Base-by-base conservation (phyloP, 352 stramenopile species). In the Phytophthora boehmeriae region DNA sequence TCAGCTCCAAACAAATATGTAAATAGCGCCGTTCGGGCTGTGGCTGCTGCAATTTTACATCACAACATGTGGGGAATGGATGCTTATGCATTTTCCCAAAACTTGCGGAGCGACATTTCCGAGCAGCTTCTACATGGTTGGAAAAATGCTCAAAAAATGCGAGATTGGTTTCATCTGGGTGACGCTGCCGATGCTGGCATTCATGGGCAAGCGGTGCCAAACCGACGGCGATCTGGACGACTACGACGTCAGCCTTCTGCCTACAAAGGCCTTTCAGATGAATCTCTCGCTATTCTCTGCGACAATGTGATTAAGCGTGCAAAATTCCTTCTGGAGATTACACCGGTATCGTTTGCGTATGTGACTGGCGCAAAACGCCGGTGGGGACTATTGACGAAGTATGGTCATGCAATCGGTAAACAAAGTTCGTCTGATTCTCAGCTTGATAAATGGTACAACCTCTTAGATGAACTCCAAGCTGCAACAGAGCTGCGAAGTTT, bases 21-120 rank as follows among this genome's bases (percentile, higher is more conserved):
- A 28, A 90, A 80, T 49, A 68, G 66, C 5, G 86, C 86, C 8
- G 84, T 95, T 44, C 80, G 81, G 43, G 77, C 82, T 10, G 80
- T 86, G 0, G 78, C 78, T n/a, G 86, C 86, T 27, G 84, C 84
- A 20, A 92, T 95, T 62, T 65, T 95, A 22, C 84, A 95, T 48
- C 86, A 95, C 52, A 95, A 95, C 49, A 92, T 93, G 86, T 93
- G 80, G 82, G 79, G 80, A 16, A 89, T 93, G 78, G 86, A 95
- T 67, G 86, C 86, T 10, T 92, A 80, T 39, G 83, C 84, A 3
- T 81, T 87, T 30, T 72, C 80, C 5, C 68, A 89, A 53, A 76
- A 79, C 55, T 59, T 92, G 14, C 76, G 78, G 5, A 52, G 36
- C 5, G 83, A 93, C 43, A 58, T 92, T 0, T 92, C 82, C 1